These are phyloP conservation scores for Suillus spraguei DNA, from an alignment of 768 basidiomycete species.

Conservation along the genomic window DNA sequence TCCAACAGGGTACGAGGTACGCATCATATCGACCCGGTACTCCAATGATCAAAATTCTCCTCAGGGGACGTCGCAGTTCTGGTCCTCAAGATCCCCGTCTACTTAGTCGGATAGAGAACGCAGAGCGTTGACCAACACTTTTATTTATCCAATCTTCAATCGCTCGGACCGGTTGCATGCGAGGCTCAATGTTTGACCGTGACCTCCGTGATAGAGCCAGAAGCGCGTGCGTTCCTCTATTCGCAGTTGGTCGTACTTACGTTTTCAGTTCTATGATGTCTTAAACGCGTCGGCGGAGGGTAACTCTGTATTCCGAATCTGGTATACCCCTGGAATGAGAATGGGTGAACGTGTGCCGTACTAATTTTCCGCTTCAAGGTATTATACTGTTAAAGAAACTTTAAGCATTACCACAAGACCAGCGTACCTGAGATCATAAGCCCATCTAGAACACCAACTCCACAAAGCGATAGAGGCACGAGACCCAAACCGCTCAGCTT, in stretches of 20 bases:
- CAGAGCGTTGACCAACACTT: background rate
- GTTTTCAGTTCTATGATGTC: background rate
- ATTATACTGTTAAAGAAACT: background rate
- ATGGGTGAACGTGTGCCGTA: background rate
- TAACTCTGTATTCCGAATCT: background rate
- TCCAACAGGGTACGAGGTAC: background rate
- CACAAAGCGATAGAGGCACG: background rate
- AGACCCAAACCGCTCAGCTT: background rate
- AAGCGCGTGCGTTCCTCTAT: background rate
- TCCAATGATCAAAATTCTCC: background rate
- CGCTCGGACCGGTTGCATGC: background rate
- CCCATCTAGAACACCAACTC: background rate
- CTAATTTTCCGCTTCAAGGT: background rate
- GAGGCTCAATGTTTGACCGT: background rate
- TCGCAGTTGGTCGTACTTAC: background rate
- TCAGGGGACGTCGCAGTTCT: background rate
- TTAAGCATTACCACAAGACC: background rate
- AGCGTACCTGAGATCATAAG: slow-evolving; percentile 3
- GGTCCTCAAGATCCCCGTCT: background rate
- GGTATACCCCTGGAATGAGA: background rate
- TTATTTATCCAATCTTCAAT: slow-evolving; percentile 2
- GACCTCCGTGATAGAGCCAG: background rate
- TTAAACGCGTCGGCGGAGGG: background rate
- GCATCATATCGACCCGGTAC: background rate
- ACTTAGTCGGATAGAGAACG: background rate